These are phyloP conservation scores for Xeromyces bisporus DNA, from an alignment of 495 filamentous ascomycete genomes.

Conservation along the genomic window DNA sequence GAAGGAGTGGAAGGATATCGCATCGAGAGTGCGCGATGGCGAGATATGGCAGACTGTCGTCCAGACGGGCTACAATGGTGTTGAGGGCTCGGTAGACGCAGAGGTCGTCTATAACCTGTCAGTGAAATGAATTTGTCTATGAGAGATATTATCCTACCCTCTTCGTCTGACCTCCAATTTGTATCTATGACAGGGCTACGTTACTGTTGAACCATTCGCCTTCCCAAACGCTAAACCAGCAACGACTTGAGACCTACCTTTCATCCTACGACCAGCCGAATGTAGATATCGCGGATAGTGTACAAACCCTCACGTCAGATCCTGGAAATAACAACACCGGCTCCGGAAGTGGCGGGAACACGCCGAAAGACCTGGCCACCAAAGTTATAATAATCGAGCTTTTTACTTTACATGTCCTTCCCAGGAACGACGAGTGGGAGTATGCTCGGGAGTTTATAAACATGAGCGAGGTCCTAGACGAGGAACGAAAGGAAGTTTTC, in stretches of 20 bases:
- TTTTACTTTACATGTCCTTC: conserved; percentile 82
- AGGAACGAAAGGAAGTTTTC: conserved; percentile 78
- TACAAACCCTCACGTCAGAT: conserved; percentile 20
- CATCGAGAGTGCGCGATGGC: conserved; percentile 66
- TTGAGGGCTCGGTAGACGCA: conserved; percentile 78
- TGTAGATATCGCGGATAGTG: conserved; percentile 44
- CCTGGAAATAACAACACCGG: conserved; percentile 15
- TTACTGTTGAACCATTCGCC: conserved; percentile 75
- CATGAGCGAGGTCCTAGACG: conserved; percentile 69
- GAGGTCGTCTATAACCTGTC: conserved; percentile 90
- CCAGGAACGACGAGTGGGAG: conserved; percentile 84
- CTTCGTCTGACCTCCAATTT: too few relatives aligned
- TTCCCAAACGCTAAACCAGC: conserved; percentile 65
- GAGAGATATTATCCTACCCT: too few relatives aligned
- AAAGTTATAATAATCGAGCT: conserved; percentile 83
- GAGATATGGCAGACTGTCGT: conserved; percentile 87
- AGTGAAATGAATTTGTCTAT: conserved; percentile 13
- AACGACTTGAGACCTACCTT: conserved; percentile 78
- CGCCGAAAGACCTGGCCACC: conserved; percentile 56
- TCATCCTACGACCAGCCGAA: conserved; percentile 55
- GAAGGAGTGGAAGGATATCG: conserved; percentile 64
- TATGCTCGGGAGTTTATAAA: conserved; percentile 83
- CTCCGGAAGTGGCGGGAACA: conserved; percentile 45
- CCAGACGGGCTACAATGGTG: conserved; percentile 63
- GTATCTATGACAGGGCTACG: conserved; percentile 44